phyloP scores from a whole-genome alignment of 345 rosid genomes.

The Ceriops decandra region DNA sequence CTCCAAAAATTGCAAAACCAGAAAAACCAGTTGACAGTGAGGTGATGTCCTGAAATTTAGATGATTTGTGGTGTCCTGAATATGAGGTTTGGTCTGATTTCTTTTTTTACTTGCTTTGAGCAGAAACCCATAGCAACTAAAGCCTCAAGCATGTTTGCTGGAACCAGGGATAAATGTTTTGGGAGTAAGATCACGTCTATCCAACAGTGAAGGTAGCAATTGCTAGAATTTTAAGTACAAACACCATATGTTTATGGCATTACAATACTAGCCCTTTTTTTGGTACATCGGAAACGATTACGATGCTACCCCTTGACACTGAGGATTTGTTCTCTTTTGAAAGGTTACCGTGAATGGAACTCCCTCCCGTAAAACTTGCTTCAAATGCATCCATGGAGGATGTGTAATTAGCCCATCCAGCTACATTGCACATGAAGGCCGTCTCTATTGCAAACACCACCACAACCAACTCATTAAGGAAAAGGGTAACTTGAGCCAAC shows the following conservation, averaged over 20 bases:
- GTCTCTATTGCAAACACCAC: slow-evolving; percentile 96
- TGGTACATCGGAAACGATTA: neutral
- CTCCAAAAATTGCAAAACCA: slow-evolving; percentile 80
- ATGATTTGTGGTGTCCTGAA: neutral
- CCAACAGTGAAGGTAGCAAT: slow-evolving; percentile 83
- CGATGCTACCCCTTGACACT: neutral
- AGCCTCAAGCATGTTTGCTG: slow-evolving; percentile 85
- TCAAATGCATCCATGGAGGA: slow-evolving; percentile 97
- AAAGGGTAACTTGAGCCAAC: slow-evolving; percentile 93
- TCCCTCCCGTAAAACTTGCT: slow-evolving; percentile 84
- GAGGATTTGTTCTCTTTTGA: neutral
- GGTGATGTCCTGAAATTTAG: slow-evolving; percentile 39
- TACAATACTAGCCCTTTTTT: too few species aligned
- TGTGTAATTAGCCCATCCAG: slow-evolving; percentile 87
- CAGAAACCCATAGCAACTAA: slow-evolving; percentile 78
- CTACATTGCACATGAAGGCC: slow-evolving; percentile 88
- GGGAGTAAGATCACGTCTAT: slow-evolving; percentile 84
- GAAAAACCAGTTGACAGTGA: slow-evolving; percentile 73
- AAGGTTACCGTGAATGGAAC: slow-evolving; percentile 94
- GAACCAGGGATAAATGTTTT: slow-evolving; percentile 87
- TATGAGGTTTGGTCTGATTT: neutral
- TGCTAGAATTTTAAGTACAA: neutral
- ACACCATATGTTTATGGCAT: neutral
- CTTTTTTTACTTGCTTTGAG: slow-evolving; percentile 7
- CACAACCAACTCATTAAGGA: slow-evolving; percentile 89